Percentiles rank a stretch among this genome's conserved stretches.
Evolutionary conservation across 225 moss, liverwort and hornwort genomes (phyloP).

Genomic region (Sphagnum contortum): DNA sequence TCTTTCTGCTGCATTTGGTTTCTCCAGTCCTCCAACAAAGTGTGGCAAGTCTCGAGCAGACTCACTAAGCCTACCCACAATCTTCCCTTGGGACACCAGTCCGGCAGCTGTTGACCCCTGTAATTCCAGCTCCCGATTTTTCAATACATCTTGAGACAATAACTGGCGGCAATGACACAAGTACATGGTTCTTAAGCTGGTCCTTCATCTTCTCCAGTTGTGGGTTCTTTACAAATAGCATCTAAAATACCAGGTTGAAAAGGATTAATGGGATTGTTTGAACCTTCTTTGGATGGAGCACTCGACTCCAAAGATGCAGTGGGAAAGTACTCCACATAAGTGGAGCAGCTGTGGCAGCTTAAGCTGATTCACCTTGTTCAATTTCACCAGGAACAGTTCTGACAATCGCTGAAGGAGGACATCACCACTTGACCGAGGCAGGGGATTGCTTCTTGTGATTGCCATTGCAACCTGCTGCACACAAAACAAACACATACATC

Average conservation of each 20-base stretch:
- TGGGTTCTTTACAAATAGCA: no score
- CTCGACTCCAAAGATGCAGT: slow-evolving; percentile 74
- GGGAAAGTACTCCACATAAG: slow-evolving; percentile 49
- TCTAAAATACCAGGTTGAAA: no score
- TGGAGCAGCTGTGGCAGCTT: slow-evolving; percentile 52
- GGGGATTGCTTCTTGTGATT: slow-evolving; percentile 38
- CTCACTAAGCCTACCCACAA: slow-evolving; percentile 57
- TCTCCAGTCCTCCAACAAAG: slow-evolving; percentile 34
- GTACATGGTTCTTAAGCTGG: no score
- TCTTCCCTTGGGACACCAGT: slow-evolving; percentile 72
- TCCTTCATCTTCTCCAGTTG: no score
- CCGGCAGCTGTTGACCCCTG: slow-evolving; percentile 67
- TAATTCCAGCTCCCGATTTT: background rate
- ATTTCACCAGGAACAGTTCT: slow-evolving; percentile 50
- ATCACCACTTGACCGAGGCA: slow-evolving; percentile 68
- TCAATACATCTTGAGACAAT: no score
- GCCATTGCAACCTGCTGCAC: slow-evolving; percentile 27
- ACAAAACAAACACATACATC: background rate
- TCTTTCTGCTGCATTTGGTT: slow-evolving; percentile 25
- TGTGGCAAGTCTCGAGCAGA: slow-evolving; percentile 46
- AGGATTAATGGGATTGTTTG: background rate
- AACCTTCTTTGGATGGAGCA: slow-evolving; percentile 60
- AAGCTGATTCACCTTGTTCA: slow-evolving; percentile 21
- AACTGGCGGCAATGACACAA: no score
- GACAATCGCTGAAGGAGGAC: slow-evolving; percentile 51